Conservation (phyloP, 192 early-diverging fungal genomes). For the Podila epigama region DNA sequence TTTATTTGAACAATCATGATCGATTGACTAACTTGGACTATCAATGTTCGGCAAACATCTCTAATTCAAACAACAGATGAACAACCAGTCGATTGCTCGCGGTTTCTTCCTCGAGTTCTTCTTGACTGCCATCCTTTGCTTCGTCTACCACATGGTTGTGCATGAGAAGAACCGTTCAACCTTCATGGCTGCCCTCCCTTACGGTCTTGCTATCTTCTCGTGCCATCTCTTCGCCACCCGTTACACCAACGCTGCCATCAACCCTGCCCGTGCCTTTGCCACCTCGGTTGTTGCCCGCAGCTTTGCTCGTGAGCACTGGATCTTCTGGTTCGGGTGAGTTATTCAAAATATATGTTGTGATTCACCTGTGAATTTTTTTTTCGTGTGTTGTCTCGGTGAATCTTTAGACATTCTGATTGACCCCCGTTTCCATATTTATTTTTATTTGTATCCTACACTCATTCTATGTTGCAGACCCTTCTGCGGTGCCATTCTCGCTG, state of each 20-base stretch:
- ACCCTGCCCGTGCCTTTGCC: constrained; percentile 73
- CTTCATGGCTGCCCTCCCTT: constrained; percentile 31
- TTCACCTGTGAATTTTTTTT: background rate
- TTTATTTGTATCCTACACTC: background rate
- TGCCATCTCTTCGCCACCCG: constrained; percentile 32
- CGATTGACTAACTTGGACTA: background rate
- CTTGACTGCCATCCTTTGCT: constrained; percentile 28
- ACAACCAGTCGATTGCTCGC: constrained; percentile 21
- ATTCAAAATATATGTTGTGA: too few relatives aligned
- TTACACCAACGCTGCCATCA: constrained; percentile 61
- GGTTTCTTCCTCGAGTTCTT: constrained; percentile 48
- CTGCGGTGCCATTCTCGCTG: constrained; percentile 22
- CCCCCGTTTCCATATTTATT: background rate
- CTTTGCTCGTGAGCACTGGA: constrained; percentile 61
- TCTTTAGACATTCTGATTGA: background rate
- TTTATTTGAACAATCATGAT: background rate
- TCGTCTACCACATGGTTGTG: constrained; percentile 34
- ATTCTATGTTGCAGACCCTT: constrained; percentile 35
- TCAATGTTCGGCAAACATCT: background rate
- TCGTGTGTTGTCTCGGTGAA: background rate
- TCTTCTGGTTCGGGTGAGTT: constrained; percentile 69
- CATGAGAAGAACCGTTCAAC: constrained; percentile 41
- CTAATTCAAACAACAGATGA: background rate
- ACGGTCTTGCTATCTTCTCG: constrained; percentile 30
- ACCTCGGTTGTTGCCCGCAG: constrained; percentile 58